Evolutionary conservation across 106 monocot species (phyloP).

Genomic region (Allium fistulosum): DNA sequence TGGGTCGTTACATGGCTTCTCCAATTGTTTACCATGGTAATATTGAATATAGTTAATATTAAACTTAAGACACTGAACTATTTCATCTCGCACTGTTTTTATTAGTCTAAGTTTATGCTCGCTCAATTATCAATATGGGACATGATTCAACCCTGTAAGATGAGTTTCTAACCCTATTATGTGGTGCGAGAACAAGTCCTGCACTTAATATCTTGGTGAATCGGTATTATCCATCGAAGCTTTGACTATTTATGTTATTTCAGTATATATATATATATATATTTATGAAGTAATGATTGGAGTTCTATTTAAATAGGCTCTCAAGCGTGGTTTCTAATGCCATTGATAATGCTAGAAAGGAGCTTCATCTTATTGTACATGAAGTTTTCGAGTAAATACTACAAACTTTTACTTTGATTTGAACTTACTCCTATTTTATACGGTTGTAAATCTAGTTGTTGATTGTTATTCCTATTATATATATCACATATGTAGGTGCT

Average conservation of each 20-base stretch:
- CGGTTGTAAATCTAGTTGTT: no score
- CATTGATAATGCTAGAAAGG: constrained; percentile 67
- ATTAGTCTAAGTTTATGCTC: background rate
- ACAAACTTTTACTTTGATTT: no score
- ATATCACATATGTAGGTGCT: no score
- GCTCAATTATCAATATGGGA: constrained; percentile 27
- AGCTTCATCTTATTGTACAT: constrained; percentile 53
- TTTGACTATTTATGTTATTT: background rate
- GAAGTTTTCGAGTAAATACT: no score
- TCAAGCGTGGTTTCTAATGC: constrained; percentile 72
- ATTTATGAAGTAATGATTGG: background rate
- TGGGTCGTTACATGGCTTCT: no score
- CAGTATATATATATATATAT: no score
- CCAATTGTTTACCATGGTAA: constrained; percentile 4
- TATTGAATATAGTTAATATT: background rate
- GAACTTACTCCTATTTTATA: no score
- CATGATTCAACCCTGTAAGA: constrained; percentile 62
- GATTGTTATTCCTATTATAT: no score
- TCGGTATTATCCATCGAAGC: constrained; percentile 30
- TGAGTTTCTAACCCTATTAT: constrained; percentile 83
- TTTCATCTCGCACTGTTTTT: background rate
- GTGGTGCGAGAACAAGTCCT: constrained; percentile 76
- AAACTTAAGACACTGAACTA: background rate
- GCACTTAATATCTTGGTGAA: constrained; percentile 97
- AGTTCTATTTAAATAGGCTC: constrained; percentile 38